These are phyloP conservation scores for Phytophthora capsici DNA, from an alignment of 352 stramenopile genomes.

Conservation along the genomic window DNA sequence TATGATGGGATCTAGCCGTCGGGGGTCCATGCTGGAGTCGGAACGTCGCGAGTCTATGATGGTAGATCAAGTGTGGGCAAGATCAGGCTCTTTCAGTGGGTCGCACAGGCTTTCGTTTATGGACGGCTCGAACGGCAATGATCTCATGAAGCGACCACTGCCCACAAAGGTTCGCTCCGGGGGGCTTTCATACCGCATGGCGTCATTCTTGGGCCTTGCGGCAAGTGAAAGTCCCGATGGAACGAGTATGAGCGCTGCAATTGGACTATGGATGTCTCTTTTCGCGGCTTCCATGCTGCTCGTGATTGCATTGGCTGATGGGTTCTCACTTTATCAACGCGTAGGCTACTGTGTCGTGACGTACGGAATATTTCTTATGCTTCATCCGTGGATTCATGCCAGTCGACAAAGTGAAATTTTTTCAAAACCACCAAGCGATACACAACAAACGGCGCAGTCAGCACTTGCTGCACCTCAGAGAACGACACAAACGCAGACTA, in stretches of 20 bases:
- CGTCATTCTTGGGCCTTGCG: constrained; percentile 37
- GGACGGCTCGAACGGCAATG: constrained; percentile 23
- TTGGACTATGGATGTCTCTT: constrained; percentile 68
- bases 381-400: constrained; percentile 64
- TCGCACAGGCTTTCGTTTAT: constrained; percentile 33
- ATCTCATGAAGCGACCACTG: constrained; percentile 10
- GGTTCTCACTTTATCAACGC: constrained; percentile 52
- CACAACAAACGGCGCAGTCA: constrained; percentile 2
- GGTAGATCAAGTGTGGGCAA: constrained; percentile 40
- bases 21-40: constrained; percentile 41
- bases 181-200: constrained; percentile 27
- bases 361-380: constrained; percentile 58
- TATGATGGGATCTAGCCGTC: constrained; percentile 25
- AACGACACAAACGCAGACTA: neutral
- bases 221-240: constrained; percentile 17
- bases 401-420: neutral
- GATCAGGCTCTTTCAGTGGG: constrained; percentile 29
- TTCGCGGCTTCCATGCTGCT: constrained; percentile 58
- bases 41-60: constrained; percentile 43
- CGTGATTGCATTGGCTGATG: constrained; percentile 48
- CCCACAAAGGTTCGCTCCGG: neutral
- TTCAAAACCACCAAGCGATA: neutral
- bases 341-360: constrained; percentile 48
- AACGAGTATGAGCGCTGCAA: constrained; percentile 39
- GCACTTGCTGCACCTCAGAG: constrained; percentile 1